These are phyloP conservation scores for Amoeboaphelidium occidentale DNA, from an alignment of 371 early-diverging fungal genomes.

Conservation along the genomic window DNA sequence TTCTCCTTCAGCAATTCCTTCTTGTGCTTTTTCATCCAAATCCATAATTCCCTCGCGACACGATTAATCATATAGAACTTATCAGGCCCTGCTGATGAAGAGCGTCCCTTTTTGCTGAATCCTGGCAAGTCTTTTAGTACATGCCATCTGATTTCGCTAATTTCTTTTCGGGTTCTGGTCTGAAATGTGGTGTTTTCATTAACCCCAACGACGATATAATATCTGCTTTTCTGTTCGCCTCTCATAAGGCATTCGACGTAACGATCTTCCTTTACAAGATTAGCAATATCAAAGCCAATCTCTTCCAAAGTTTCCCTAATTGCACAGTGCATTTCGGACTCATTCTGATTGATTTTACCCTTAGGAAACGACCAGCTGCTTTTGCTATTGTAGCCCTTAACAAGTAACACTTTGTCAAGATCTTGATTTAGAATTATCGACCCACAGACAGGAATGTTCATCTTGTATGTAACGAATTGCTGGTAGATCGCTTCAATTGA, in stretches of 20 bases:
- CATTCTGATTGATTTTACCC: constrained; percentile 97
- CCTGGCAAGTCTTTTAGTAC: constrained; percentile 18
- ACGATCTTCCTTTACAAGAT: constrained; percentile 25
- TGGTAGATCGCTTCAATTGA: constrained; percentile 42
- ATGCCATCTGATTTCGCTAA: constrained; percentile 35
- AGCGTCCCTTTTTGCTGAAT: constrained; percentile 1
- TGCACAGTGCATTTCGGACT: constrained; percentile 74
- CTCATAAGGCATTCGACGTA: constrained; percentile 54
- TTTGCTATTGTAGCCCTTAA: constrained; percentile 66
- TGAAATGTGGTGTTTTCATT: constrained; percentile 56
- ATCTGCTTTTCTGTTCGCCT: constrained; percentile 54
- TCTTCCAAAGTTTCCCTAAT: constrained; percentile 92
- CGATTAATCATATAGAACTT: constrained; percentile 28
- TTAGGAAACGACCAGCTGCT: constrained; percentile 93
- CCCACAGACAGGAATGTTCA: constrained; percentile 94
- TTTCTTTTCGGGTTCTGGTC: constrained; percentile 86
- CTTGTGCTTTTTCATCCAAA: constrained; percentile 7
- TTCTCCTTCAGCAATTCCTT: too few relatives aligned
- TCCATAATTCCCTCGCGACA: constrained; percentile 13
- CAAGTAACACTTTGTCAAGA: constrained; percentile 63
- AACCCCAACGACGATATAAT: constrained; percentile 79
- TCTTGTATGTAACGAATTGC: constrained; percentile 86
- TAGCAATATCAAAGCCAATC: constrained; percentile 70
- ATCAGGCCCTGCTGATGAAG: constrained; percentile 6
- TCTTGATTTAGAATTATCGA: constrained; percentile 78